phyloP scores from a whole-genome alignment of 257 asterid species.

The Sherardia arvensis region DNA sequence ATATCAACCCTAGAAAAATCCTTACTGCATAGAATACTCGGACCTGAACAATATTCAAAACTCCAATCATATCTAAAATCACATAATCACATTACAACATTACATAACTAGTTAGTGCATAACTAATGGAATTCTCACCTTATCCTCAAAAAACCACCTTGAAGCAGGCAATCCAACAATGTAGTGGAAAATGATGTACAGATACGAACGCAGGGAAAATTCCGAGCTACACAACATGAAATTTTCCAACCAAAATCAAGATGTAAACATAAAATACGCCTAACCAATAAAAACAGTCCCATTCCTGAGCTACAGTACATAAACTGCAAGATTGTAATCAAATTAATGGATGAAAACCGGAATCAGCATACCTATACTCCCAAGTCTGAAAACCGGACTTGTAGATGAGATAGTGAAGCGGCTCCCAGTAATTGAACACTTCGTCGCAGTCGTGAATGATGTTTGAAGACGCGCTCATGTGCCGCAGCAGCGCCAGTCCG shows the following conservation, averaged over 20 bases:
- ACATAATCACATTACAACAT: background rate
- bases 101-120: background rate
- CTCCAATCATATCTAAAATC: constrained; percentile 1
- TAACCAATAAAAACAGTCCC: background rate
- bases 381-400: constrained; percentile 96
- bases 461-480: constrained; percentile 91
- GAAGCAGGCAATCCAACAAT: constrained; percentile 83
- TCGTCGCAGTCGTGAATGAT: constrained; percentile 97
- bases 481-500: constrained; percentile 56
- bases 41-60: constrained; percentile 47
- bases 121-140: constrained; percentile 36
- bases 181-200: constrained; percentile 75
- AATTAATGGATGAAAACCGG: background rate
- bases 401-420: constrained; percentile 84
- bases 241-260: constrained; percentile 11
- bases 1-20: constrained; percentile 61
- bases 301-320: background rate
- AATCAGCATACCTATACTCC: constrained; percentile 71
- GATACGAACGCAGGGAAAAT: constrained; percentile 77
- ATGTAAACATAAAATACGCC: constrained; percentile 6
- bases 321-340: background rate
- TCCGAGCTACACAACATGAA: constrained; percentile 54
- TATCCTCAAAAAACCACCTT: constrained; percentile 87
- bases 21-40: constrained; percentile 87
- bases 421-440: constrained; percentile 99